Evolutionary conservation across 148 eudicot genomes (phyloP).

Genomic region (Vaccinium macrocarpon): DNA sequence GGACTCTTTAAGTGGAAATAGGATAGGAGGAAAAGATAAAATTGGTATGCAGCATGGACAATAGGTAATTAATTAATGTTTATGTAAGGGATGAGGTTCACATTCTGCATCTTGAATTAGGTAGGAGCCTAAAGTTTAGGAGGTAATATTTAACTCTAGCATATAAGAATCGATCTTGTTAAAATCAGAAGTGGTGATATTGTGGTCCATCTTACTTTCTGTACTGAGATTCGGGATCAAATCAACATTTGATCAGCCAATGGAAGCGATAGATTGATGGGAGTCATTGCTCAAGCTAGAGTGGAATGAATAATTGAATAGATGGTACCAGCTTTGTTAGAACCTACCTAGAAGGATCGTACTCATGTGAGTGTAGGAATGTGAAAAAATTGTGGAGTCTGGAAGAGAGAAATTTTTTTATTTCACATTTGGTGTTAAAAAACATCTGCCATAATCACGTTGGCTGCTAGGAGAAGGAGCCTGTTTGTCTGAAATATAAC

Average conservation of each 20-base stretch:
- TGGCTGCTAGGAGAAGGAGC: not conserved
- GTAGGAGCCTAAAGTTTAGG: not conserved
- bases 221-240: not conserved
- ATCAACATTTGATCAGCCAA: not conserved
- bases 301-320: not conserved
- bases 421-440: not conserved
- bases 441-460: not conserved
- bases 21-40: not conserved
- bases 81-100: not conserved
- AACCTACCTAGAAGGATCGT: not conserved
- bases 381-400: not conserved
- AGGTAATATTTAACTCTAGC: not conserved
- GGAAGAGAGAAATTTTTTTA: not conserved
- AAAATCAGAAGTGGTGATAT: not conserved
- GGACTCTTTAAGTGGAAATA: not conserved
- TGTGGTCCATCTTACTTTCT: not conserved
- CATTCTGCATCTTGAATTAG: not conserved
- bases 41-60: not conserved
- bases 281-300: constrained; percentile 5
- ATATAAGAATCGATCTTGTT: not conserved
- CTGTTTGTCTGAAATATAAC: not conserved
- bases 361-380: not conserved
- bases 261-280: not conserved
- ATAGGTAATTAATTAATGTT: not conserved
- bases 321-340: not conserved